Percentiles rank a stretch among this genome's conserved stretches.
phyloP scores from a whole-genome alignment of 352 stramenopile genomes.

The Plasmopara muralis region DNA sequence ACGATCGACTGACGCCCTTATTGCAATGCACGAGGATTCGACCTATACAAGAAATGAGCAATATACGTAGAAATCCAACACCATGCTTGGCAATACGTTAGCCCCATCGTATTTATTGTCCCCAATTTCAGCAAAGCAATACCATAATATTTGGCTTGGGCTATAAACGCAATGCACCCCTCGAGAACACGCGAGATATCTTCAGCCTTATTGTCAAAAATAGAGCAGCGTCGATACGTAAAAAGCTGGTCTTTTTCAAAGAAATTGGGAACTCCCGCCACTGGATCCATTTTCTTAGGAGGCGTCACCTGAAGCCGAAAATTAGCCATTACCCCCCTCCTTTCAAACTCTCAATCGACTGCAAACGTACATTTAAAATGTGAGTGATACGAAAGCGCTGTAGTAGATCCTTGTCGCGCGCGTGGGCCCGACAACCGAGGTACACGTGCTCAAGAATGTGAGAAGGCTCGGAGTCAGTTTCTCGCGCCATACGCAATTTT shows the following conservation, averaged over 20 bases:
- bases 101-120: neutral
- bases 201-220: constrained; percentile 89
- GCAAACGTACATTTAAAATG: constrained; percentile 60
- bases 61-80: constrained; percentile 6
- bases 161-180: constrained; percentile 85
- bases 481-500: neutral
- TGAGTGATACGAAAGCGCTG: constrained; percentile 63
- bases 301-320: constrained; percentile 56
- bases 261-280: constrained; percentile 86
- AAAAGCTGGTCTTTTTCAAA: constrained; percentile 84
- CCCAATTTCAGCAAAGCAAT: constrained; percentile 5
- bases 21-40: constrained; percentile 89
- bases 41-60: constrained; percentile 30
- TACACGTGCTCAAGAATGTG: constrained; percentile 67
- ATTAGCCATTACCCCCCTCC: neutral
- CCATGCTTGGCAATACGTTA: constrained; percentile 37
- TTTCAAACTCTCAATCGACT: neutral
- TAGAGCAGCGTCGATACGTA: constrained; percentile 73
- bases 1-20: constrained; percentile 86
- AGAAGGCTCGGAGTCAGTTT: constrained; percentile 33
- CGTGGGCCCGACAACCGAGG: constrained; percentile 59
- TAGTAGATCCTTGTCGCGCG: constrained; percentile 58
- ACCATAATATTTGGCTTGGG: constrained; percentile 89
- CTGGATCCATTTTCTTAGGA: constrained; percentile 66
- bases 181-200: constrained; percentile 80